Base-by-base conservation (phyloP, 495 filamentous ascomycete genomes). In the Neurospora sp. region DNA sequence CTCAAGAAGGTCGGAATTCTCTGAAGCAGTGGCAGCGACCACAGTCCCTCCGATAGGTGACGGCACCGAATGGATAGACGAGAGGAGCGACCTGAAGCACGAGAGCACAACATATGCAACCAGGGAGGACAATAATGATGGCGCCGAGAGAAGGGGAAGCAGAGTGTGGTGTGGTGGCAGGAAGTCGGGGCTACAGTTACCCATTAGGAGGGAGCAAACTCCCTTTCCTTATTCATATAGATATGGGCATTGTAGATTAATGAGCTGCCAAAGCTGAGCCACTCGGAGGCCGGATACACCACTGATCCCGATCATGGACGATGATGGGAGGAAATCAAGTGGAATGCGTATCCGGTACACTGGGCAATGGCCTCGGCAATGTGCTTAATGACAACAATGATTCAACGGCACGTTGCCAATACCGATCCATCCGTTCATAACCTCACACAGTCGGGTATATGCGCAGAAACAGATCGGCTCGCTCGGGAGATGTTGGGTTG, bases 181-280 rank as follows among this genome's bases (percentile, higher is more conserved):
- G 71, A 70, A 54, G 34, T 62, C 40, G 69, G 73, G 77, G 71
- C 79, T 81, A 81, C 80, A 81, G 75, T 72, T 71, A 81, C 80
- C 80, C 80, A 81, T 81, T 42, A 75, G 79, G 74, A 78, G 73
- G 78, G 79, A 81, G 80, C 78, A 80, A 81, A 81, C 80, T 81
- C 79, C 80, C 78, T 81, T 77, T 78, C 73, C 66, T 77, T 73
- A 76, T 71, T 71, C 78, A 62, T 74, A 75, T 69, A 70, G 75
- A 79, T 75, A 81, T 81, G 79, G 80, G 80, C 75, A 76, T 74
- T 81, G 80, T 81, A 79, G 79, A 81, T 81, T 73, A 80, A 66
- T 62, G 71, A 62, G 43, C 70, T 70, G 72, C 38, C 74, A 70
- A 70, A 72, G 71, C 72, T 71, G 66, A 54, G 74, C 74, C 42